phyloP scores from a whole-genome alignment of 306 rosid species.

The Vicia sativa region DNA sequence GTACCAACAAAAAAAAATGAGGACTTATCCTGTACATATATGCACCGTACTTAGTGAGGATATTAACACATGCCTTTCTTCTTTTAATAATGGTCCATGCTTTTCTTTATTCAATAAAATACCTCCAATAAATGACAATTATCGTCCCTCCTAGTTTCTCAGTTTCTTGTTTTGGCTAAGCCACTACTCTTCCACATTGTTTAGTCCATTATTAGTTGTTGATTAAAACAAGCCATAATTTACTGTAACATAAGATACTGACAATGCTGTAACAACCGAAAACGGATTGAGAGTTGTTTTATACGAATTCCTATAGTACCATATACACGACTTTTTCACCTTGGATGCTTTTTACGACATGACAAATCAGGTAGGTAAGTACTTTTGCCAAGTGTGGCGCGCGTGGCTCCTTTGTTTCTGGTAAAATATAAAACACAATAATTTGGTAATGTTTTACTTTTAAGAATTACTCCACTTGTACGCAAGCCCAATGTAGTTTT shows the following conservation, averaged over 20 bases:
- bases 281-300: neutral
- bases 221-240: too few species aligned
- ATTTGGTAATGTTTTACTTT: neutral
- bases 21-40: too few species aligned
- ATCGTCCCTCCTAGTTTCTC: too few species aligned
- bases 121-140: too few species aligned
- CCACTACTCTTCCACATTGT: too few species aligned
- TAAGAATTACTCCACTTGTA: neutral
- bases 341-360: constrained; percentile 2
- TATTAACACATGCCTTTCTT: too few species aligned
- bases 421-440: neutral
- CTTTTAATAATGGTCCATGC: too few species aligned
- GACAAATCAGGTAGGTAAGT: neutral
- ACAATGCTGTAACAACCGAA: neutral
- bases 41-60: too few species aligned
- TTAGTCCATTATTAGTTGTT: too few species aligned
- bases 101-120: too few species aligned
- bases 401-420: neutral
- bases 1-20: too few species aligned
- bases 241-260: neutral
- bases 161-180: too few species aligned
- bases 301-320: neutral
- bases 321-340: neutral
- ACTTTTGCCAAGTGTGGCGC: neutral
- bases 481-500: neutral